A percentile compares a stretch with the other conserved stretches of the same genome.
Conservation (phyloP, 2,329 filamentous ascomycete genomes). For the Phyllosticta citribraziliensis region DNA sequence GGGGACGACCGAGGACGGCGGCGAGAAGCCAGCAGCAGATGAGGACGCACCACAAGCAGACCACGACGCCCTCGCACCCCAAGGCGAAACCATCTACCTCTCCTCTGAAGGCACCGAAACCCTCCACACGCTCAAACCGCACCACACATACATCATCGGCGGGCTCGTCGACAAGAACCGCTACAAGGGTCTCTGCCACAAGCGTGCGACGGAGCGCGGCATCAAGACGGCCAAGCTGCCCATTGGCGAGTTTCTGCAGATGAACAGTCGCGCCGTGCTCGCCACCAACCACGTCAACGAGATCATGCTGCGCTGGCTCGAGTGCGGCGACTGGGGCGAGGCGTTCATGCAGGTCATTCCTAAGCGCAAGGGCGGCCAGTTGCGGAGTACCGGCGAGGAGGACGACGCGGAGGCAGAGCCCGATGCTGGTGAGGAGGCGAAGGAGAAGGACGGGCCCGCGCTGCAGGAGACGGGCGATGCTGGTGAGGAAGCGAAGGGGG, state of each 20-base stretch:
- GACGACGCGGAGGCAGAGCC: conserved; percentile 3
- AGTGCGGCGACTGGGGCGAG: conserved; percentile 80
- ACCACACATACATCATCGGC: conserved; percentile 86
- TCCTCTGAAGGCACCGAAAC: conserved; percentile 85
- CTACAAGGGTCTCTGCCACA: conserved; percentile 90
- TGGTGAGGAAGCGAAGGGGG: background rate
- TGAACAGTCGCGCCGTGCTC: conserved; percentile 76
- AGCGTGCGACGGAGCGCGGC: conserved; percentile 61
- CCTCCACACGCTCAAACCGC: conserved; percentile 70
- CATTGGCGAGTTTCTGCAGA: conserved; percentile 89
- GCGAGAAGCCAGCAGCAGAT: background rate
- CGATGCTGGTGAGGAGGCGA: background rate
- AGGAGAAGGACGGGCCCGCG: background rate
- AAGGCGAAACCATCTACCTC: conserved; percentile 69
- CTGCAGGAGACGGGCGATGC: background rate
- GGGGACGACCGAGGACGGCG: conserved; percentile 16
- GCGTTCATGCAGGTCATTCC: conserved; percentile 86
- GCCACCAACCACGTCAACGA: conserved; percentile 94
- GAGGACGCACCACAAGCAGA: conserved; percentile 15
- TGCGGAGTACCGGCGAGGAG: conserved; percentile 37
- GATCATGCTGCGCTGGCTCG: conserved; percentile 91
- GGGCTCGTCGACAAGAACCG: conserved; percentile 94
- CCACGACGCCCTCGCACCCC: too few relatives aligned
- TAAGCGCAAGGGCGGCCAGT: conserved; percentile 70
- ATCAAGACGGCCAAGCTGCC: conserved; percentile 85